Conservation (phyloP, 768 basidiomycete species). For the Candolleomyces aberdarensis region DNA sequence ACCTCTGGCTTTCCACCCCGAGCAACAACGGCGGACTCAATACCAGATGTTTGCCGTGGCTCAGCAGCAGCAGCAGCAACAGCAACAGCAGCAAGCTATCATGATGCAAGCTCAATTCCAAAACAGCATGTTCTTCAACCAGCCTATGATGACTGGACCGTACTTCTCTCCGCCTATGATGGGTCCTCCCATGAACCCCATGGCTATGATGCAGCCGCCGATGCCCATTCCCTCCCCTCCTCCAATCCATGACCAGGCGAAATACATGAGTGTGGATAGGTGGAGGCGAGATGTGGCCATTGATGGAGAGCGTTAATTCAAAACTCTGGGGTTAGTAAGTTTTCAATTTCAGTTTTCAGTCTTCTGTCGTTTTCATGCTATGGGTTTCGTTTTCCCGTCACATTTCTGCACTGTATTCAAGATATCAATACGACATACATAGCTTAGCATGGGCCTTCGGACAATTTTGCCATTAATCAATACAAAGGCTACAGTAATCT, state of each 20-base stretch:
- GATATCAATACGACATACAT: too few species aligned
- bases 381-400: too few species aligned
- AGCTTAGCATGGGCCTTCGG: background rate
- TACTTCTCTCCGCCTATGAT: slow-evolving; percentile 55
- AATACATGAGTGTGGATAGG: slow-evolving; percentile 70
- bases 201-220: slow-evolving; percentile 43
- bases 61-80: slow-evolving; percentile 9
- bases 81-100: slow-evolving; percentile 48
- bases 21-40: slow-evolving; percentile 75
- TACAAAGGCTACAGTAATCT: slow-evolving; percentile 1
- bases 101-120: slow-evolving; percentile 79
- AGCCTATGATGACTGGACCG: slow-evolving; percentile 65
- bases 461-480: slow-evolving; percentile 3
- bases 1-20: slow-evolving; percentile 71
- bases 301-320: slow-evolving; percentile 43
- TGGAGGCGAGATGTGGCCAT: slow-evolving; percentile 80
- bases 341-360: background rate
- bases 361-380: too few species aligned
- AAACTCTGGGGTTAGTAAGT: slow-evolving; percentile 1
- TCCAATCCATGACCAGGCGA: slow-evolving; percentile 59
- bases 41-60: slow-evolving; percentile 54
- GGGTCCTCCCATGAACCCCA: slow-evolving; percentile 24
- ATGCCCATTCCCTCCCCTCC: slow-evolving; percentile 59
- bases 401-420: too few species aligned
- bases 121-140: slow-evolving; percentile 69